phyloP scores from a whole-genome alignment of 108 stramenopile species.

The Asterionellopsis glacialis region DNA sequence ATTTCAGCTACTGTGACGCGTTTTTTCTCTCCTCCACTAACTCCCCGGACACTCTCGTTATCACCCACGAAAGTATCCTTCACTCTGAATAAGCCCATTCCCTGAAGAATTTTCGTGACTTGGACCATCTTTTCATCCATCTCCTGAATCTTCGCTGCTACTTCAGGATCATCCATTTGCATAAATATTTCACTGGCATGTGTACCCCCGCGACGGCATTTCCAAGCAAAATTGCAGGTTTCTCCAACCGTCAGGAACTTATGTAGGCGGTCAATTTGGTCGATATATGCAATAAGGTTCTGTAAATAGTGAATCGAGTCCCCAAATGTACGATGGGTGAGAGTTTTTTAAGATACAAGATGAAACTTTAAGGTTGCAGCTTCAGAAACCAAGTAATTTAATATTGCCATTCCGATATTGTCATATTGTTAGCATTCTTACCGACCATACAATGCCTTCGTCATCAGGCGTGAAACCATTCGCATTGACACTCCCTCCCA shows the following conservation, averaged over 20 bases:
- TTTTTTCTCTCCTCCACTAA: conserved; percentile 84
- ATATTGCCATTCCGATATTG: too few species aligned
- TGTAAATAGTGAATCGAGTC: conserved; percentile 7
- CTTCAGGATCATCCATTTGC: conserved; percentile 7
- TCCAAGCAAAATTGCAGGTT: conserved; percentile 72
- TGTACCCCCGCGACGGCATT: conserved; percentile 51
- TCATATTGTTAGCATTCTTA: neutral
- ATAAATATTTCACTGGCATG: conserved; percentile 1
- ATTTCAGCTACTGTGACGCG: conserved; percentile 87
- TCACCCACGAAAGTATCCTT: conserved; percentile 75
- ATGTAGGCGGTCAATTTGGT: conserved; percentile 75
- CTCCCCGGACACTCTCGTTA: conserved; percentile 66
- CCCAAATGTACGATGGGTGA: conserved; percentile 28
- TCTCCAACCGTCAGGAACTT: conserved; percentile 72
- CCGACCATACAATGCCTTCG: conserved; percentile 31
- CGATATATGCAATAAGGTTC: conserved; percentile 36
- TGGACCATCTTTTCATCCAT: conserved; percentile 21
- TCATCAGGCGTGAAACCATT: conserved; percentile 27
- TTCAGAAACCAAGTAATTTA: too few species aligned
- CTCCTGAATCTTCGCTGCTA: conserved; percentile 14
- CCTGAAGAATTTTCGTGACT: conserved; percentile 35
- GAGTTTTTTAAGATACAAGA: conserved; percentile 10
- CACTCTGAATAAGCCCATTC: conserved; percentile 51
- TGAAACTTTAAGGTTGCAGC: too few species aligned
- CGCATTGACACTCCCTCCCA: conserved; percentile 30